Evolutionary conservation across 108 stramenopile species (phyloP), one percentile per base, ranked within the genome.

Genomic region (Parietichytrium sp.): DNA sequence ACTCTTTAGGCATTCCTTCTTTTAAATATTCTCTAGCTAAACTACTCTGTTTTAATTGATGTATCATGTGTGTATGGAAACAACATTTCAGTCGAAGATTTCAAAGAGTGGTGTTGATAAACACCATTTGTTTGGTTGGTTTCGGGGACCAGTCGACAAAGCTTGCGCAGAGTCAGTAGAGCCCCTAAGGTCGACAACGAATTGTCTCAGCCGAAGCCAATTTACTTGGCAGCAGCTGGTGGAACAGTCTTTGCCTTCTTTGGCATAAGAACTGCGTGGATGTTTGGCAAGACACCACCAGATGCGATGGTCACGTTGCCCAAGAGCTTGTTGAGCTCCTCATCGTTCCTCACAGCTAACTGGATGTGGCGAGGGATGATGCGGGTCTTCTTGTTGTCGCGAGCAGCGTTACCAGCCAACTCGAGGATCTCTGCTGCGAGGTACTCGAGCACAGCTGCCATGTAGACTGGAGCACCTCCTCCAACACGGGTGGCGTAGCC

Each of bases 201-300:
- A 50, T 18, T 50, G 49, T n/a, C 18, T 16, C 49, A 50, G n/a
- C 49, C 16, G 49, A 0, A 50, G 49, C 16, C 18, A 16, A 50
- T 50, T n/a, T 50, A 50, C 18, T n/a, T 50, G 49, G 16, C 15
- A 15, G 54, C 54, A 20, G 29, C 25, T 26, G 20, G 20, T 15
- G 54, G 20, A 26, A 15, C 54, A 26, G 61, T 42, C 61, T 72
- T 72, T 42, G 83, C 83, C 90, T 94, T 95, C 92, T 95, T 96
- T 54, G 94, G 96, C 47, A 96, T 90, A 52, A 96, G 90, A 18
- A 95, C 93, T 7, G 94, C 91, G 93, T 98, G 97, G 85, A 98
- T 98, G 90, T 98, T 96, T 50, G 97, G 97, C 31, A 98, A 85
- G 8, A 98, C 97, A 88, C 97, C 97, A 27, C 97, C 97, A 51